Percentiles rank a stretch among this genome's conserved stretches.
Conservation (phyloP, 306 rosid genomes). For the Hippophae rhamnoides region DNA sequence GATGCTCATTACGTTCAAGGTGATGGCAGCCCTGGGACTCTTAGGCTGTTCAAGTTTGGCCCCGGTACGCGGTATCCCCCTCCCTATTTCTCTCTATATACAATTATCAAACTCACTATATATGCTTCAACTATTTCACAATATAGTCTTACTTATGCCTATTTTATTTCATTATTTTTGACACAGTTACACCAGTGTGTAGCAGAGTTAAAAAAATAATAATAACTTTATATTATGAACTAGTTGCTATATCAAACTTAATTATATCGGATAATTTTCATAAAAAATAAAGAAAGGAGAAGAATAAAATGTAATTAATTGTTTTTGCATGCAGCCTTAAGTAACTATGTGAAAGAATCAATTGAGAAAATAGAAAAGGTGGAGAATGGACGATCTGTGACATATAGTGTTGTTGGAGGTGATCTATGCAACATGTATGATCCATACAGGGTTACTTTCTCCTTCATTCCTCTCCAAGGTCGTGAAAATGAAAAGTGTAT, state of each 20-base stretch:
- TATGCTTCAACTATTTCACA: neutral
- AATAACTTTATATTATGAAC: too few species aligned
- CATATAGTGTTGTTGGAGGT: conserved; percentile 30
- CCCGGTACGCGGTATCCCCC: conserved; percentile 18
- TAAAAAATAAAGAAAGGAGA: neutral
- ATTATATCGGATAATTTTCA: too few species aligned
- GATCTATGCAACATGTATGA: conserved; percentile 26
- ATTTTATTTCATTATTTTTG: too few species aligned
- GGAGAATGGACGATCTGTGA: conserved; percentile 27
- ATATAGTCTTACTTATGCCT: neutral
- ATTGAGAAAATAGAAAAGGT: conserved; percentile 32
- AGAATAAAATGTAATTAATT: neutral
- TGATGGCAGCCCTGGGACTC: conserved; percentile 36
- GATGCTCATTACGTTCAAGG: conserved; percentile 29
- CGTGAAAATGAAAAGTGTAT: conserved; percentile 22
- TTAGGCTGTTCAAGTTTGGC: conserved; percentile 33
- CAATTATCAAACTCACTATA: neutral
- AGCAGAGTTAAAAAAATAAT: too few species aligned
- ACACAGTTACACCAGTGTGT: too few species aligned
- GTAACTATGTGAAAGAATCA: conserved; percentile 30
- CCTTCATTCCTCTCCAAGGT: conserved; percentile 27
- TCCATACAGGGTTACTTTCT: conserved; percentile 35
- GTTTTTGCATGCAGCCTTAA: conserved; percentile 16
- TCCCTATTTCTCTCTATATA: conserved; percentile 1
- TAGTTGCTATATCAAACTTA: neutral